Conservation (phyloP, 768 basidiomycete species). For the Guyanaporus albipodus region DNA sequence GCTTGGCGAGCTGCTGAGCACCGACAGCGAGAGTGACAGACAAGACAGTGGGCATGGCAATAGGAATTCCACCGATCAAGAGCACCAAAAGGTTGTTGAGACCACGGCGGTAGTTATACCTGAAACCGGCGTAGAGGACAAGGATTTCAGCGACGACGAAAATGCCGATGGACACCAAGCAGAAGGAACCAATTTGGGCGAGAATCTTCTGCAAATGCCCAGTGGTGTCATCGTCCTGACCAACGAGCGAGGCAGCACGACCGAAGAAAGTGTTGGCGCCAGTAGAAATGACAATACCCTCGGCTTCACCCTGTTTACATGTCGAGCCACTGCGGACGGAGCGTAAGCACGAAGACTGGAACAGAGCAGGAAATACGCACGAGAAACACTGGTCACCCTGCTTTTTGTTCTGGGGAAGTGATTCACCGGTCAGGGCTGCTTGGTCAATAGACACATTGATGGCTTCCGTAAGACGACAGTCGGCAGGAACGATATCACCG, state of each 20-base stretch:
- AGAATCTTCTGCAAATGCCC: conserved; percentile 99
- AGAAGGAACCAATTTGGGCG: conserved; percentile 97
- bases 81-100: conserved; percentile 97
- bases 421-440: conserved; percentile 97
- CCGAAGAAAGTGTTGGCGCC: conserved; percentile 99
- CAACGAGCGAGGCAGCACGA: conserved; percentile 95
- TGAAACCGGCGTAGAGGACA: conserved; percentile 90
- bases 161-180: conserved; percentile 91
- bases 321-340: conserved; percentile 71
- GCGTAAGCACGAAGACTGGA: neutral
- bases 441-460: conserved; percentile 99
- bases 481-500: conserved; percentile 96
- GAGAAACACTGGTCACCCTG: conserved; percentile 96
- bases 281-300: conserved; percentile 97
- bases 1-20: conserved; percentile 97
- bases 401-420: conserved; percentile 90
- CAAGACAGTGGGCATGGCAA: conserved; percentile 98
- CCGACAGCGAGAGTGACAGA: conserved; percentile 98
- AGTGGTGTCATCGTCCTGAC: conserved; percentile 95
- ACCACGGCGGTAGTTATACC: conserved; percentile 87
- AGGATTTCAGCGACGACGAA: conserved; percentile 95
- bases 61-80: conserved; percentile 99
- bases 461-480: conserved; percentile 94
- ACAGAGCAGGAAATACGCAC: conserved; percentile 44
- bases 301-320: conserved; percentile 98